Evolutionary conservation across 768 basidiomycete species (phyloP).

Genomic region (Hortiboletus campestris): DNA sequence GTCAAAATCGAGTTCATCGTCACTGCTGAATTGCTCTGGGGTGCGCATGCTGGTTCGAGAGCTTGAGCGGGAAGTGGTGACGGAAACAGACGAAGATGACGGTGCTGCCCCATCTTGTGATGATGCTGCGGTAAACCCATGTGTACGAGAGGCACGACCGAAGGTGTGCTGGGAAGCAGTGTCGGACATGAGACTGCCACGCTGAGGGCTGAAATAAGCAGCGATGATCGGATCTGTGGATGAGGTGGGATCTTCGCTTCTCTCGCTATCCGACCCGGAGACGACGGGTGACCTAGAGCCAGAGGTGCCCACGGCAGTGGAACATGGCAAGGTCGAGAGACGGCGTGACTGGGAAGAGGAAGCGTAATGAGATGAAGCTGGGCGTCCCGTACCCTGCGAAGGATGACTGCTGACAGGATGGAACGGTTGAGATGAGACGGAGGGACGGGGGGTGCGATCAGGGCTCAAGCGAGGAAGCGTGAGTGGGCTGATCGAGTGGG

Average conservation of each 20-base stretch:
- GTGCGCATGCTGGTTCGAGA: slow-evolving; percentile 33
- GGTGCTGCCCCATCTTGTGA: slow-evolving; percentile 33
- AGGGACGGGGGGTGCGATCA: slow-evolving; percentile 47
- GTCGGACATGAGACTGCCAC: slow-evolving; percentile 35
- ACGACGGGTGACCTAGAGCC: slow-evolving; percentile 6
- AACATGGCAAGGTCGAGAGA: slow-evolving; percentile 1
- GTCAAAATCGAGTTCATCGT: slow-evolving; percentile 46
- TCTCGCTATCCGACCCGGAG: slow-evolving; percentile 30
- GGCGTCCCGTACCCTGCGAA: slow-evolving; percentile 29
- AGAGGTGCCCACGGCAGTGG: background rate
- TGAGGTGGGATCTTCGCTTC: slow-evolving; percentile 38
- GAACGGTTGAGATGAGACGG: slow-evolving; percentile 30
- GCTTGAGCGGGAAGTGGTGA: slow-evolving; percentile 37
- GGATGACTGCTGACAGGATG: slow-evolving; percentile 34
- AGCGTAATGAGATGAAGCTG: slow-evolving; percentile 17
- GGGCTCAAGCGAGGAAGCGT: slow-evolving; percentile 27
- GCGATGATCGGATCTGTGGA: slow-evolving; percentile 31
- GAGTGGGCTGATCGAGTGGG: slow-evolving; percentile 39
- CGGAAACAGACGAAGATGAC: slow-evolving; percentile 43
- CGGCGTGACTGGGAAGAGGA: slow-evolving; percentile 18
- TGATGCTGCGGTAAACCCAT: slow-evolving; percentile 19
- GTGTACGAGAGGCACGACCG: slow-evolving; percentile 39
- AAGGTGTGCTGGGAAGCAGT: slow-evolving; percentile 50
- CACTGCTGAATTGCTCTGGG: slow-evolving; percentile 43
- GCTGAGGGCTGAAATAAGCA: slow-evolving; percentile 18